Conservation (phyloP, 257 asterid species). For the Solanum verrucosum region DNA sequence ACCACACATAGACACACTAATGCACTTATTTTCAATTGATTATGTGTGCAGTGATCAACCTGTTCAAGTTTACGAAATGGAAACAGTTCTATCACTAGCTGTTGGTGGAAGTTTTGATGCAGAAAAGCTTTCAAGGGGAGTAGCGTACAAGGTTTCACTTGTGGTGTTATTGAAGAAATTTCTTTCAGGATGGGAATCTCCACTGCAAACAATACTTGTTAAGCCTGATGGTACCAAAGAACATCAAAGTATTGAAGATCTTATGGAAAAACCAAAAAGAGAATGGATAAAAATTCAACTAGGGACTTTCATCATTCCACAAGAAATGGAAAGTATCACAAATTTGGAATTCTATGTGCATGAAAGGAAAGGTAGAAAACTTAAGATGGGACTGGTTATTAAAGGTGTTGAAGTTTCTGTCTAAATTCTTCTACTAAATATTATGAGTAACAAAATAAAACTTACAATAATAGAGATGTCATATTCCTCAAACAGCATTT, state of each 20-base stretch:
- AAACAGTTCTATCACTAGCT: not conserved
- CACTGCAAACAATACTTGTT: not conserved
- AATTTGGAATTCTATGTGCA: not conserved
- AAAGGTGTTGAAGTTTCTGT: not conserved
- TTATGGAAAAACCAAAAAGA: not conserved
- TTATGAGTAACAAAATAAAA: not conserved
- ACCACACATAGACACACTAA: not conserved
- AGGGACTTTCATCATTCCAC: not conserved
- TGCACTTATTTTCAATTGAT: not conserved
- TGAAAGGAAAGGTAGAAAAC: not conserved
- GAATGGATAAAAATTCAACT: not conserved
- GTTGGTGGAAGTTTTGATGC: not conserved
- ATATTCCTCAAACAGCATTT: not conserved
- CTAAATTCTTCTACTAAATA: not conserved
- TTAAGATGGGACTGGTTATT: not conserved
- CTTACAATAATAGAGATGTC: not conserved
- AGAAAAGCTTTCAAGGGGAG: not conserved
- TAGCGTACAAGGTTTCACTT: not conserved
- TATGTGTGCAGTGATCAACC: not conserved
- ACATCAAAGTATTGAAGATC: not conserved
- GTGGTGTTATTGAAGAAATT: not conserved
- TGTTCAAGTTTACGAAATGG: not conserved
- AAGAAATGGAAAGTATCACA: not conserved
- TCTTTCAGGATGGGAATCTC: not conserved
- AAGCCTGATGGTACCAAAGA: not conserved